Evolutionary conservation across 306 rosid species (phyloP).

Genomic region (Vicia sativa): DNA sequence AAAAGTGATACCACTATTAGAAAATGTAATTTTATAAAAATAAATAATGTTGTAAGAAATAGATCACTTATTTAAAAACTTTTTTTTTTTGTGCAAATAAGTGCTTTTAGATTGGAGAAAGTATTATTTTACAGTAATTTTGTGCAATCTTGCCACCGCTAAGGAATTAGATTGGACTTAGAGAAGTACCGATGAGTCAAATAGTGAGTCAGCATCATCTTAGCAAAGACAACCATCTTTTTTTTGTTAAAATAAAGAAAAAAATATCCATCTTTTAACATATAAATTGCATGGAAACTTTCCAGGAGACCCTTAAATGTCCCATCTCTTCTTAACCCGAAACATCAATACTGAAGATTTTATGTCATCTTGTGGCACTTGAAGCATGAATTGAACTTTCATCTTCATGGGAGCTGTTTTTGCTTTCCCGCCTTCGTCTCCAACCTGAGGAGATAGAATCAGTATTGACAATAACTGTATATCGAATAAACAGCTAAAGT

Average conservation of each 20-base stretch:
- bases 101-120: no score
- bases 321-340: slow-evolving; percentile 97
- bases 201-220: background rate
- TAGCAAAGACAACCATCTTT: background rate
- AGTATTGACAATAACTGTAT: slow-evolving; percentile 1
- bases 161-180: slow-evolving; percentile 22
- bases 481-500: slow-evolving; percentile 11
- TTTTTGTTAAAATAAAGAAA: background rate
- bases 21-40: no score
- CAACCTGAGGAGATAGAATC: slow-evolving; percentile 59
- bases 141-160: slow-evolving; percentile 21
- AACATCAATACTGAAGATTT: slow-evolving; percentile 80
- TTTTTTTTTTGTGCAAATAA: no score
- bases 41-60: no score
- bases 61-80: no score
- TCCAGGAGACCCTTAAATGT: slow-evolving; percentile 48
- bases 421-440: slow-evolving; percentile 86
- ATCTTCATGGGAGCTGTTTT: slow-evolving; percentile 93
- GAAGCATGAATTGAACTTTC: slow-evolving; percentile 98
- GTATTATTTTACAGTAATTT: slow-evolving; percentile 17
- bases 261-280: background rate
- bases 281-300: slow-evolving; percentile 1
- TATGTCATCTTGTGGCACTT: slow-evolving; percentile 91
- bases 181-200: slow-evolving; percentile 29
- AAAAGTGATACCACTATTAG: no score